A percentile compares a stretch with the other conserved stretches of the same genome.
Evolutionary conservation across 192 early-diverging fungal genomes (phyloP).

Genomic region (Umbelopsis sp.): DNA sequence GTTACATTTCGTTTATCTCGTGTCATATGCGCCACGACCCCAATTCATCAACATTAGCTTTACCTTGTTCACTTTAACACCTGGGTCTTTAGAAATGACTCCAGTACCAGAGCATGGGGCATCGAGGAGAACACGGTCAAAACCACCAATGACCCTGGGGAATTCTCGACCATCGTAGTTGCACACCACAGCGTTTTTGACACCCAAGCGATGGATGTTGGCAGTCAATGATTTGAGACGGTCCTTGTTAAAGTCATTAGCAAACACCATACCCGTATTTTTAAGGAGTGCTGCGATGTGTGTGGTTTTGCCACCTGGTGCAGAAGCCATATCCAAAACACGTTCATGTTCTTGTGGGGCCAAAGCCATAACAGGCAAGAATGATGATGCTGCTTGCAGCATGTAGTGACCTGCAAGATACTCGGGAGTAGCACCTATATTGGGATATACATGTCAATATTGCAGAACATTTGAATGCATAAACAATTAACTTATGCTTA

Average conservation of each 20-base stretch:
- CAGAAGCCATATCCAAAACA: constrained; percentile 96
- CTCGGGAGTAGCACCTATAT: constrained; percentile 91
- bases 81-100: constrained; percentile 97
- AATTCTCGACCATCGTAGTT: constrained; percentile 98
- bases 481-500: constrained; percentile 17
- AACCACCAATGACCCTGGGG: constrained; percentile 95
- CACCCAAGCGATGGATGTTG: constrained; percentile 28
- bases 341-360: constrained; percentile 95
- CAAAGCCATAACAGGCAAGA: constrained; percentile 94
- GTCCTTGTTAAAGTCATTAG: constrained; percentile 96
- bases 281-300: constrained; percentile 95
- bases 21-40: no score
- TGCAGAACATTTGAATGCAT: no score
- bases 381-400: constrained; percentile 97
- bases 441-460: no score
- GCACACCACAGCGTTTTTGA: constrained; percentile 61
- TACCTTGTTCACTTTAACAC: constrained; percentile 93
- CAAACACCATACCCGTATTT: constrained; percentile 96
- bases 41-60: neutral
- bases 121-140: constrained; percentile 96
- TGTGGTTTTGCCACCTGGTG: constrained; percentile 97
- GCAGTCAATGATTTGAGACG: constrained; percentile 84
- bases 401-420: constrained; percentile 99
- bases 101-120: constrained; percentile 99
- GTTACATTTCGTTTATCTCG: no score